phyloP scores from a whole-genome alignment of 331 rosid species.

The Quercus tomentella region DNA sequence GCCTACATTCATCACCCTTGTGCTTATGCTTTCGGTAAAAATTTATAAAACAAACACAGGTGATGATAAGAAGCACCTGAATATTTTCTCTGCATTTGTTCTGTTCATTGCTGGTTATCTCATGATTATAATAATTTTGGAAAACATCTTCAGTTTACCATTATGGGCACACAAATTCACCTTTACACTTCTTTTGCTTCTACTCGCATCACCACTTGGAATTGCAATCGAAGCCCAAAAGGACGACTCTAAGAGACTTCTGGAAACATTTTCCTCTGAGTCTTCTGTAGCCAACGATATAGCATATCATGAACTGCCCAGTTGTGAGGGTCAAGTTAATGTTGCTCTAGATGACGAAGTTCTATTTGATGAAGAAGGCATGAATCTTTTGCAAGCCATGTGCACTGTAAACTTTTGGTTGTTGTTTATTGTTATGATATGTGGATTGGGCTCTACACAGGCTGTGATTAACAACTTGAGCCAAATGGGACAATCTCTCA shows the following conservation, averaged over 20 bases:
- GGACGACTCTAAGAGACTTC: slow-evolving; percentile 25
- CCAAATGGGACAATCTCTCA: slow-evolving; percentile 81
- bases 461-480: slow-evolving; percentile 84
- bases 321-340: slow-evolving; percentile 27
- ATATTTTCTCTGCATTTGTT: slow-evolving; percentile 50
- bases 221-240: slow-evolving; percentile 54
- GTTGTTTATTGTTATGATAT: slow-evolving; percentile 64
- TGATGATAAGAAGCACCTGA: slow-evolving; percentile 58
- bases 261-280: slow-evolving; percentile 8
- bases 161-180: slow-evolving; percentile 39
- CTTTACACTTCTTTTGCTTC: slow-evolving; percentile 43
- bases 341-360: slow-evolving; percentile 12
- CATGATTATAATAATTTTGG: slow-evolving; percentile 53
- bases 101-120: slow-evolving; percentile 59
- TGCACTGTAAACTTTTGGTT: slow-evolving; percentile 68
- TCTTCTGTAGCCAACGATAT: slow-evolving; percentile 5
- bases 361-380: slow-evolving; percentile 31
- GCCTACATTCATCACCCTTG: slow-evolving; percentile 51
- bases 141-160: slow-evolving; percentile 43
- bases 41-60: slow-evolving; percentile 38
- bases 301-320: slow-evolving; percentile 46
- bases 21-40: slow-evolving; percentile 57
- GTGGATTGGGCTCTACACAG: slow-evolving; percentile 87
- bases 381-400: slow-evolving; percentile 58
- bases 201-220: slow-evolving; percentile 58